These are phyloP conservation scores for Inga leiocalycina DNA, from an alignment of 306 rosid species.

Conservation along the genomic window DNA sequence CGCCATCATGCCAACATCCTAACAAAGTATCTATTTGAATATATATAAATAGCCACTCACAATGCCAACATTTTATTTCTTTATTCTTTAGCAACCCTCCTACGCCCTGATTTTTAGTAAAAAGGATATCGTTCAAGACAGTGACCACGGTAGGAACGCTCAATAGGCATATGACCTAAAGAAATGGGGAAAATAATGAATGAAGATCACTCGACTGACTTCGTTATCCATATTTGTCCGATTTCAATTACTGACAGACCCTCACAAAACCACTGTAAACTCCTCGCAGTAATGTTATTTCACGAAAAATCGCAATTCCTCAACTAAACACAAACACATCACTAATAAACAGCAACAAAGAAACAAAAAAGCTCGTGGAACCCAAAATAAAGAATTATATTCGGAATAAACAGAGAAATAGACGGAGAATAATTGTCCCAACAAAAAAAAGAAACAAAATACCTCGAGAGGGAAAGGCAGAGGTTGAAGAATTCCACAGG, in stretches of 20 bases:
- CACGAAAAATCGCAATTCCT: not conserved
- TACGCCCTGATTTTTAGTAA: not conserved
- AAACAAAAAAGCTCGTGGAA: not conserved
- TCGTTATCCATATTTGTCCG: not conserved
- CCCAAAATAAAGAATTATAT: not conserved
- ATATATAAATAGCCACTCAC: not conserved
- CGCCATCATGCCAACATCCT: not conserved
- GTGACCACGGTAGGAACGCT: not conserved
- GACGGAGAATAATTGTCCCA: not conserved
- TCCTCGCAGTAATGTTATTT: not conserved
- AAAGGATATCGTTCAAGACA: not conserved
- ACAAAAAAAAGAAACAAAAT: not conserved
- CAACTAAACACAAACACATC: conserved; percentile 1
- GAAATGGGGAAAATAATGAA: not conserved
- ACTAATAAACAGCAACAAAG: not conserved
- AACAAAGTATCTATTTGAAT: not conserved
- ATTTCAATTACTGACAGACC: not conserved
- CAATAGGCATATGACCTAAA: not conserved
- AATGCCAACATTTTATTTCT: not conserved
- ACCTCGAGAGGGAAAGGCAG: conserved; percentile 72
- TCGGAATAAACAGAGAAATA: not conserved
- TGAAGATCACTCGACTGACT: not conserved
- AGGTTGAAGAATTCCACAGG: conserved; percentile 44
- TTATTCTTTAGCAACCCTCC: not conserved
- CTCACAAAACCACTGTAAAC: not conserved